Evolutionary conservation across 2,329 filamentous ascomycete species (phyloP).

Genomic region (Nannizzia gypsea): DNA sequence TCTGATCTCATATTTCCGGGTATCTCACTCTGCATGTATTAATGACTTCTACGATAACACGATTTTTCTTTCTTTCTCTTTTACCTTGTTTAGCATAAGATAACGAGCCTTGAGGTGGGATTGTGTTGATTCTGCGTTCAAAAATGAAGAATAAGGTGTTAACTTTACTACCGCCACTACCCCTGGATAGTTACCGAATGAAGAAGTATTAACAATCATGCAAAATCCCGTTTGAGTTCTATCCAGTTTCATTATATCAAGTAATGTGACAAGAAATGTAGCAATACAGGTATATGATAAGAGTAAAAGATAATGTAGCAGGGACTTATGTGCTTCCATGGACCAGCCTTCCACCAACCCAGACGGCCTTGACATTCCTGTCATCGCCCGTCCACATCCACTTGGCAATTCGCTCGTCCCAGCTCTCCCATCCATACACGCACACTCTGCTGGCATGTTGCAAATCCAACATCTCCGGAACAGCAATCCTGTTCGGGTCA

Average conservation of each 20-base stretch:
- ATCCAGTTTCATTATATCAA: background rate
- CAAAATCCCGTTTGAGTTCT: too few relatives aligned
- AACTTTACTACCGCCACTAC: too few relatives aligned
- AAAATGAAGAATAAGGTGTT: too few relatives aligned
- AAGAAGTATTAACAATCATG: too few relatives aligned
- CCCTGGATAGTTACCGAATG: too few relatives aligned
- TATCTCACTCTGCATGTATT: background rate
- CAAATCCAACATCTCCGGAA: constrained; percentile 16
- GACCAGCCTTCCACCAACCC: constrained; percentile 75
- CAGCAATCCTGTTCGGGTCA: background rate
- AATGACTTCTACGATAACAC: background rate
- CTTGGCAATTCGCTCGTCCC: constrained; percentile 77
- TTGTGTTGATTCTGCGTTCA: too few relatives aligned
- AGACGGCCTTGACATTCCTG: constrained; percentile 75
- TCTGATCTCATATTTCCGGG: background rate
- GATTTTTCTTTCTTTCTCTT: background rate
- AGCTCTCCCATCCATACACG: constrained; percentile 83
- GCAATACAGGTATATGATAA: too few relatives aligned
- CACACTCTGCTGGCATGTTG: constrained; percentile 55
- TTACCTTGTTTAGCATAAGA: background rate
- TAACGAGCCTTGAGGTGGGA: too few relatives aligned
- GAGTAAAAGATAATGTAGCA: too few relatives aligned
- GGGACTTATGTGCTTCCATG: constrained; percentile 39
- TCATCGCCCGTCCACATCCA: constrained; percentile 94
- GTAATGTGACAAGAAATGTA: background rate